Base-by-base conservation (phyloP, 352 stramenopile genomes). In the Nothophytophthora sp. region DNA sequence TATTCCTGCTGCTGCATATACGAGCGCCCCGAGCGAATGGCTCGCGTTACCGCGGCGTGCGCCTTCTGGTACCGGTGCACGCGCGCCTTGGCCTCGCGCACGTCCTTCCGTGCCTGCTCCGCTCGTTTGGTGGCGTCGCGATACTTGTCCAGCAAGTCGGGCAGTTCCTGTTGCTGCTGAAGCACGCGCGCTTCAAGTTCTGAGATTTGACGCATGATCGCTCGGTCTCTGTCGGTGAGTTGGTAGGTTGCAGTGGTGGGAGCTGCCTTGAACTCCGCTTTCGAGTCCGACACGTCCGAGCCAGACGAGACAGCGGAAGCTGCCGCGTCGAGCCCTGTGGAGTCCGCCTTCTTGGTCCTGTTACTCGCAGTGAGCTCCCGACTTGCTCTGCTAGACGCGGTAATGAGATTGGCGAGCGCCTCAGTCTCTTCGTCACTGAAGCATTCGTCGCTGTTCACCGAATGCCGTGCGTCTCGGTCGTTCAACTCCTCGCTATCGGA, bases 1-100 rank as follows among this genome's bases (percentile, higher is more conserved):
- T 77, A 85, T 54, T 87, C 76, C 27, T 75, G 58, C 54, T 81
- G 68, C 11, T 57, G 36, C 50, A 87, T 80, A 42, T 73, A 64
- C 45, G 60, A 40, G 16, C 58, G 62, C 7, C 65, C 64, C 0
- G 52, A 55, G 19, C 67, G 63, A 57, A 84, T 63, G 10, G 75
- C 62, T 37, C 75, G 72, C n/a, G 59, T 34, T 28, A 86, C 72
- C 3, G 66, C 59, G 29, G 50, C 44, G 38, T 78, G 67, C 16
- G 75, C 75, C 41, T 81, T 77, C 15, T 67, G 54, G 50, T 84
- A 86, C 51, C 63, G 63, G 48, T 53, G 46, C 43, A 78, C 67
- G 5, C 72, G 72, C 23, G 61, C 42, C 25, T 62, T 65, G n/a
- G 70, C 70, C 41, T 76, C 73, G 12, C 48, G 57, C 27, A 72